phyloP scores from a whole-genome alignment of 306 rosid species.

The Vachellia pachyceras region DNA sequence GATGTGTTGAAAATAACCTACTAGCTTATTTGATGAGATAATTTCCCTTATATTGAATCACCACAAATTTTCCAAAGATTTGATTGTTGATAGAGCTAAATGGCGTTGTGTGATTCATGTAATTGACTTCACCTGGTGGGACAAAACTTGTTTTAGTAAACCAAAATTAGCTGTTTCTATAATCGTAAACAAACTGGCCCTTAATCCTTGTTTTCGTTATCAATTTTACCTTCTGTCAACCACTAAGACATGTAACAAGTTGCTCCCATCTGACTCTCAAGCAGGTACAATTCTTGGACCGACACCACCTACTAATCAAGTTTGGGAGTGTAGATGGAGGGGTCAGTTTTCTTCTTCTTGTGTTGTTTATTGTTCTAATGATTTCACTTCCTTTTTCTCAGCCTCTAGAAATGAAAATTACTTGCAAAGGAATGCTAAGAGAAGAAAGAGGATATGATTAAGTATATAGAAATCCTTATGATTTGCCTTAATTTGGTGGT shows the following conservation, averaged over 20 bases:
- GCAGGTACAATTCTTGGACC: conserved; percentile 99
- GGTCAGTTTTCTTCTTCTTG: conserved; percentile 78
- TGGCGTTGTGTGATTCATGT: too few relatives aligned
- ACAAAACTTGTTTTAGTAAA: too few relatives aligned
- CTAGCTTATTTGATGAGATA: not conserved
- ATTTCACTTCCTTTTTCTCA: conserved; percentile 17
- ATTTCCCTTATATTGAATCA: not conserved
- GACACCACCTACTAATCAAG: conserved; percentile 93
- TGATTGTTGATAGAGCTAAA: not conserved
- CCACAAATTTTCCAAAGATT: not conserved
- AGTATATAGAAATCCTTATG: not conserved
- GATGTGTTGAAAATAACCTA: not conserved
- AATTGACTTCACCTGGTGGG: too few relatives aligned
- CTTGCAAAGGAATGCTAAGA: conserved; percentile 16
- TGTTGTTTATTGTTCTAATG: conserved; percentile 15
- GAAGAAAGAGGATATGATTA: conserved; percentile 12
- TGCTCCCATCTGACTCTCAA: conserved; percentile 55
- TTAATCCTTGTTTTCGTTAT: conserved; percentile 1
- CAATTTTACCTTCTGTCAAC: conserved; percentile 6
- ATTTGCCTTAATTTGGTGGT: not conserved
- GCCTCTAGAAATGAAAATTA: conserved; percentile 16
- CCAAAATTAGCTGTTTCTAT: too few relatives aligned
- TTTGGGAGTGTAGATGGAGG: conserved; percentile 97
- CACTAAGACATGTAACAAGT: conserved; percentile 48
- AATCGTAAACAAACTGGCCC: not conserved